phyloP scores from a whole-genome alignment of 345 rosid species.

The Cardamine occulta region DNA sequence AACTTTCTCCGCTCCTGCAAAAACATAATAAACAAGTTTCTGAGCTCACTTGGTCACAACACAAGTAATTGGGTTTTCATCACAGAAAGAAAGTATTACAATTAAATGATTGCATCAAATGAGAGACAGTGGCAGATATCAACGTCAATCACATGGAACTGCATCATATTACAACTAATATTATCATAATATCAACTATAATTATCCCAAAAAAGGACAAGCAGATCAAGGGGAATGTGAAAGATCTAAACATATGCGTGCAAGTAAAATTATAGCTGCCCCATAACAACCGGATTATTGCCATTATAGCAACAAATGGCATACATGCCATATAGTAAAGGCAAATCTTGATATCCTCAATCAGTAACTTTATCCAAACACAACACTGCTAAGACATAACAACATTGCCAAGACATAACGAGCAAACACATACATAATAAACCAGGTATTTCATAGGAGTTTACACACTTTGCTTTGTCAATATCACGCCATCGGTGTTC shows the following conservation, averaged over 20 bases:
- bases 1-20: slow-evolving; percentile 87
- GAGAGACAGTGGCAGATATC: slow-evolving; percentile 3
- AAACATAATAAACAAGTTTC: slow-evolving; percentile 23
- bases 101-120: slow-evolving; percentile 22
- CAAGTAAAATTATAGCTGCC: slow-evolving; percentile 17
- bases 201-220: not conserved
- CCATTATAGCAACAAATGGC: slow-evolving; percentile 7
- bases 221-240: slow-evolving; percentile 7
- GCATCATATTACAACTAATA: slow-evolving; percentile 1
- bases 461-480: slow-evolving; percentile 85
- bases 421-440: slow-evolving; percentile 34
- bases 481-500: slow-evolving; percentile 77
- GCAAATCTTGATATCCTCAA: slow-evolving; percentile 20
- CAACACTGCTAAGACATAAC: slow-evolving; percentile 23
- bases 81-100: not conserved
- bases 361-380: slow-evolving; percentile 14
- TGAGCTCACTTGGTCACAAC: slow-evolving; percentile 32
- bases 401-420: slow-evolving; percentile 23
- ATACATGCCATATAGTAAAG: slow-evolving; percentile 7
- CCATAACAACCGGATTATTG: slow-evolving; percentile 16
- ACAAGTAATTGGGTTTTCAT: not conserved
- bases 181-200: not conserved
- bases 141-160: slow-evolving; percentile 9
- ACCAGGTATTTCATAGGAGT: slow-evolving; percentile 38
- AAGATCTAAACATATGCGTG: slow-evolving; percentile 20